Evolutionary conservation across 352 stramenopile species (phyloP).

Genomic region (Elongisporangium undulatum): DNA sequence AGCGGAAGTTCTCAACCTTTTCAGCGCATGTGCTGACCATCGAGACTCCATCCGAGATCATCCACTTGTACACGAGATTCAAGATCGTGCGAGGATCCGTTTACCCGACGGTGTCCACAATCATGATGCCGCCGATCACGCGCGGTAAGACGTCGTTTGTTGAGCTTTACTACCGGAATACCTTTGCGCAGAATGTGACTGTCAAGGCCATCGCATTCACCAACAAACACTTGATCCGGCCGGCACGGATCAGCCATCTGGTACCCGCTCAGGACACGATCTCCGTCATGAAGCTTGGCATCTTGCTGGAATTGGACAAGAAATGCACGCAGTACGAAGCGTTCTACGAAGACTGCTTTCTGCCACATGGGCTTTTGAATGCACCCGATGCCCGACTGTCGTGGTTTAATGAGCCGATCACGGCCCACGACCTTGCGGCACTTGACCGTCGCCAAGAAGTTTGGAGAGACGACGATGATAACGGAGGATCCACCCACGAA

Average conservation of each 20-base stretch:
- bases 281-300: constrained; percentile 10
- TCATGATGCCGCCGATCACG: constrained; percentile 35
- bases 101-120: constrained; percentile 15
- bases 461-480: constrained; percentile 14
- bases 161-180: constrained; percentile 37
- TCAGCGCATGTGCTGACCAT: constrained; percentile 31
- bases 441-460: constrained; percentile 24
- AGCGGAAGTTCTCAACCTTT: constrained; percentile 17
- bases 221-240: not conserved
- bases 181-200: constrained; percentile 29
- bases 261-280: not conserved
- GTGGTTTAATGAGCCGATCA: constrained; percentile 28
- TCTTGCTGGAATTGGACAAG: constrained; percentile 24
- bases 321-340: constrained; percentile 14
- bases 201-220: not conserved
- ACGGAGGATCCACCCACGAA: not conserved
- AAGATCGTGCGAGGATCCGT: constrained; percentile 27
- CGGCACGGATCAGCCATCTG: not conserved
- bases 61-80: constrained; percentile 29
- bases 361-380: constrained; percentile 9
- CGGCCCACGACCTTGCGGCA: constrained; percentile 22
- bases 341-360: constrained; percentile 36
- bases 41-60: constrained; percentile 26
- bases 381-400: constrained; percentile 19
- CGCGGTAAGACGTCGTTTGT: constrained; percentile 20